phyloP scores from a whole-genome alignment of 257 asterid genomes.

The Nyctanthes arbortristis region DNA sequence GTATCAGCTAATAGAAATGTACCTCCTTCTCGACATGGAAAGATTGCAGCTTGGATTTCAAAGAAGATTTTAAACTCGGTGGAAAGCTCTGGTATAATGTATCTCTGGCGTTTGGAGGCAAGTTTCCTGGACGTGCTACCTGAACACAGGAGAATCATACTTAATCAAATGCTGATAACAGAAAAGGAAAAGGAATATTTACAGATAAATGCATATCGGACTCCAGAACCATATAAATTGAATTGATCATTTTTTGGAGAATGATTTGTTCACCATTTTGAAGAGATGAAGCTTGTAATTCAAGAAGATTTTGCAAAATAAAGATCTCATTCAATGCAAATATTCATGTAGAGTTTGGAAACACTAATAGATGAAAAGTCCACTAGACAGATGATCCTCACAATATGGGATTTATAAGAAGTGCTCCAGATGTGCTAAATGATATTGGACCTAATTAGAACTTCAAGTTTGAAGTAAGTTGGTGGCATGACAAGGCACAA shows the following conservation, averaged over 20 bases:
- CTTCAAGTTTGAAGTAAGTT: neutral
- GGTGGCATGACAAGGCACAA: neutral
- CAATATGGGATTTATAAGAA: neutral
- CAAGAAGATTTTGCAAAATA: neutral
- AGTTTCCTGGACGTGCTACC: slow-evolving; percentile 65
- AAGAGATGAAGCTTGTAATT: neutral
- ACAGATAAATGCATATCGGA: slow-evolving; percentile 2
- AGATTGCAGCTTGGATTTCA: slow-evolving; percentile 55
- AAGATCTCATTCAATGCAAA: too few relatives aligned
- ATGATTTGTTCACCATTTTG: neutral
- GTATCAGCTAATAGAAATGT: slow-evolving; percentile 16
- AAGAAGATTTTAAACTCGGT: slow-evolving; percentile 57
- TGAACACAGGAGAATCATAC: slow-evolving; percentile 26
- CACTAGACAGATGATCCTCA: neutral
- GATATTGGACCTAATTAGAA: neutral
- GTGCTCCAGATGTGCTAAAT: too few relatives aligned
- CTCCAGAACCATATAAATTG: neutral
- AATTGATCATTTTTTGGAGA: neutral
- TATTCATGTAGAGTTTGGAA: neutral
- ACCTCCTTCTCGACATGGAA: slow-evolving; percentile 70
- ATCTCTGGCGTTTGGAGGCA: slow-evolving; percentile 52
- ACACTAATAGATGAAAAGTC: neutral
- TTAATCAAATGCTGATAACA: slow-evolving; percentile 18
- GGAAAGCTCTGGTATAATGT: slow-evolving; percentile 70
- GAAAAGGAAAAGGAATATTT: neutral